phyloP scores from a whole-genome alignment of 495 filamentous ascomycete species.

The Tuber brumale region DNA sequence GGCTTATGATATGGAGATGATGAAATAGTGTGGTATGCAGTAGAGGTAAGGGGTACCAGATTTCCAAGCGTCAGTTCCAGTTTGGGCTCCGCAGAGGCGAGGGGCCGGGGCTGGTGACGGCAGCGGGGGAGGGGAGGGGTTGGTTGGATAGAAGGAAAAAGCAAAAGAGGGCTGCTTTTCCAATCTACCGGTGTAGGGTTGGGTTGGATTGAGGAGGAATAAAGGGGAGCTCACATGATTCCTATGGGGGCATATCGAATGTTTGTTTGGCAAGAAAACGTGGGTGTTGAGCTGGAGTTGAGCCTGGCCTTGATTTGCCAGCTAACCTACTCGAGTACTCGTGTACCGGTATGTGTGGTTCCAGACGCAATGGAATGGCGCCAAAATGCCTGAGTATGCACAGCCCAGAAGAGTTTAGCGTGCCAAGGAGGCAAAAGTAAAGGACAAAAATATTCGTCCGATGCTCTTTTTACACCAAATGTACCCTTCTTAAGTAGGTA shows the following conservation, averaged over 20 bases:
- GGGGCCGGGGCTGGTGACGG: background rate
- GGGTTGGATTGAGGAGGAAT: background rate
- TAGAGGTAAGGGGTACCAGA: background rate
- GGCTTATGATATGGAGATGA: conserved; percentile 12
- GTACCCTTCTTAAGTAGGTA: too few species aligned
- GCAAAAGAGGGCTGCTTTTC: background rate
- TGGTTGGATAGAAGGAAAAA: background rate
- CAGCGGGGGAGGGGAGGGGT: background rate
- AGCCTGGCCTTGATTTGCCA: background rate
- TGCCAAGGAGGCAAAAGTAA: background rate
- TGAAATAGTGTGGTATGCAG: background rate
- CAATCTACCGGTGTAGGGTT: background rate
- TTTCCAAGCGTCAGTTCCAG: background rate
- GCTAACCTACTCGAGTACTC: background rate
- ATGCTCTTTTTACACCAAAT: too few species aligned
- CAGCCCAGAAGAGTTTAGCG: background rate
- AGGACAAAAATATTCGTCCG: too few species aligned
- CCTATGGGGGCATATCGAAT: background rate
- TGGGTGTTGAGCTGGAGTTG: background rate
- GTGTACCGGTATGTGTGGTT: background rate
- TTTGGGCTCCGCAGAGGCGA: background rate
- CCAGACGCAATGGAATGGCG: background rate
- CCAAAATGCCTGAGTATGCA: background rate
- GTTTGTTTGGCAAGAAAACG: background rate
- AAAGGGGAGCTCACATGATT: background rate